Evolutionary conservation across 495 filamentous ascomycete genomes (phyloP).

Genomic region (Aspergillus funiculosus): DNA sequence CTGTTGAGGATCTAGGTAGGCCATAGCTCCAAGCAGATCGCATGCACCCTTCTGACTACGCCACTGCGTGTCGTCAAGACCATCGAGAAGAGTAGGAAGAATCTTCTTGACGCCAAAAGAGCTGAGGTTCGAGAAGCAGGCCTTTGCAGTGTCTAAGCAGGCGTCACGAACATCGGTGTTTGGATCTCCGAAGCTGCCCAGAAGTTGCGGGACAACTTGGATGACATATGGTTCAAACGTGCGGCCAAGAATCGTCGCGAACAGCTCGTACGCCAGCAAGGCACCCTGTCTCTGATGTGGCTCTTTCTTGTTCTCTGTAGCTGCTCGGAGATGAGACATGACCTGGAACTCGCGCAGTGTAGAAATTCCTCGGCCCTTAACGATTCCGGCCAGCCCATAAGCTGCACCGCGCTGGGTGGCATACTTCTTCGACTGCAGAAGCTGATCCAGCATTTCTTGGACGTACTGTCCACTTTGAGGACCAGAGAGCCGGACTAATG

Average conservation of each 20-base stretch:
- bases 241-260: slow-evolving; percentile 77
- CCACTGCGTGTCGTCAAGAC: slow-evolving; percentile 93
- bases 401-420: slow-evolving; percentile 87
- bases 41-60: slow-evolving; percentile 97
- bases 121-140: slow-evolving; percentile 86
- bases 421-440: slow-evolving; percentile 81
- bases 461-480: slow-evolving; percentile 73
- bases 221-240: slow-evolving; percentile 95
- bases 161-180: slow-evolving; percentile 87
- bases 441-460: slow-evolving; percentile 68
- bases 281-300: slow-evolving; percentile 81
- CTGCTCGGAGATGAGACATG: slow-evolving; percentile 67
- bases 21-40: slow-evolving; percentile 94
- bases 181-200: slow-evolving; percentile 81
- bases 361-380: slow-evolving; percentile 78
- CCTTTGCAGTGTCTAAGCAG: slow-evolving; percentile 87
- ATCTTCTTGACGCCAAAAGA: slow-evolving; percentile 95
- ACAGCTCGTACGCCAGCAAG: slow-evolving; percentile 81
- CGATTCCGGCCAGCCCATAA: slow-evolving; percentile 87
- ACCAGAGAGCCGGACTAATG: slow-evolving; percentile 73
- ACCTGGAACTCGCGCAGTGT: slow-evolving; percentile 80
- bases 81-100: slow-evolving; percentile 84
- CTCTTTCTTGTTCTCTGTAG: slow-evolving; percentile 88
- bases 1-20: slow-evolving; percentile 92
- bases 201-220: slow-evolving; percentile 85